Percentiles rank a stretch among this genome's conserved stretches.
Conservation (phyloP, 495 filamentous ascomycete genomes). For the Tuber magnatum region DNA sequence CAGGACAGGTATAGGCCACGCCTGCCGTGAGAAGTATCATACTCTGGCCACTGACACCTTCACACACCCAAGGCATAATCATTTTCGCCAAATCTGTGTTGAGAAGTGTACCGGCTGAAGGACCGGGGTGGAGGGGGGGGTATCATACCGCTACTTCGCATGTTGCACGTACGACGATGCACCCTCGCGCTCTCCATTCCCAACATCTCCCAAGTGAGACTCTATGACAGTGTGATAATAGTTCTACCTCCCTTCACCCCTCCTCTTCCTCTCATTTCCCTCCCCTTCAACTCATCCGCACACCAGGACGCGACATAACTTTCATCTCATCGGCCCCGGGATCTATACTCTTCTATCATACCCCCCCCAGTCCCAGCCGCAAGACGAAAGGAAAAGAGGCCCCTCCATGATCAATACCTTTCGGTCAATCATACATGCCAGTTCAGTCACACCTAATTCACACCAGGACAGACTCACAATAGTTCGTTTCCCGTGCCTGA, state of each 20-base stretch:
- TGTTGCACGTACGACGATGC: not conserved
- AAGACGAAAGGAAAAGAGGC: not conserved
- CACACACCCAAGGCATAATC: not conserved
- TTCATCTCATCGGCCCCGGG: not conserved
- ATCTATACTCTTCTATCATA: not conserved
- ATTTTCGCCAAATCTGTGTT: not conserved
- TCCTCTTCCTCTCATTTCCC: not conserved
- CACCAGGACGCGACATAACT: not conserved
- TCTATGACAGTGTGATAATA: not conserved
- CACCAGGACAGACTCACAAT: constrained; percentile 5
- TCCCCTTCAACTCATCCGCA: not conserved
- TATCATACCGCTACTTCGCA: too few species aligned
- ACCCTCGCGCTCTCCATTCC: not conserved
- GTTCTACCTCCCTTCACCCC: not conserved
- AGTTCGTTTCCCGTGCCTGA: not conserved
- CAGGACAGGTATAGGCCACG: not conserved
- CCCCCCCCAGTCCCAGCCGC: not conserved
- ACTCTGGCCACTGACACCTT: not conserved
- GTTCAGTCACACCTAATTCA: not conserved
- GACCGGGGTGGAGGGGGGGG: too few species aligned
- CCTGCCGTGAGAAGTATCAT: not conserved
- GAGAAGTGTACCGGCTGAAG: not conserved
- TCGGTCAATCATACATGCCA: not conserved
- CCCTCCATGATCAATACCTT: not conserved
- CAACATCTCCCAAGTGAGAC: not conserved